Conservation (phyloP, 225 moss, liverwort and hornwort genomes). For the Sphagnum contortum region DNA sequence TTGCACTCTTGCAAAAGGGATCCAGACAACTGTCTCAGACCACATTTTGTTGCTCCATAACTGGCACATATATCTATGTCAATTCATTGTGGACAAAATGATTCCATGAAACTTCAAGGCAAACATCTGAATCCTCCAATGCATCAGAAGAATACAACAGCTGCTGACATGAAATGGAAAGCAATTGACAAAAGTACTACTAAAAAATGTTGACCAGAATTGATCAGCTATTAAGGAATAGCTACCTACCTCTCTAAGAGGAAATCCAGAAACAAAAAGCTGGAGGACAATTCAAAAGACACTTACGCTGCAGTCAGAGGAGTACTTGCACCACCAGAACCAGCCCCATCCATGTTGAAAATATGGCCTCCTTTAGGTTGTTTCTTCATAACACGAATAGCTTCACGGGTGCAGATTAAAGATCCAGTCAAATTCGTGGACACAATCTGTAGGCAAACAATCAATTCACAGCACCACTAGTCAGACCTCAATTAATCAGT, state of each 20-base stretch:
- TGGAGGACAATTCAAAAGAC: background rate
- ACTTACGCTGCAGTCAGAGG: slow-evolving; percentile 82
- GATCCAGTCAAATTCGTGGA: slow-evolving; percentile 87
- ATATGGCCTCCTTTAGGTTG: slow-evolving; percentile 47
- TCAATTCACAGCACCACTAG: background rate
- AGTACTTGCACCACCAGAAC: slow-evolving; percentile 92
- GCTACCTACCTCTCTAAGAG: no score
- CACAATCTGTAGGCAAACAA: slow-evolving; percentile 49
- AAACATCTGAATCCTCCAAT: no score
- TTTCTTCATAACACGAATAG: slow-evolving; percentile 76
- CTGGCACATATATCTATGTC: slow-evolving; percentile 10
- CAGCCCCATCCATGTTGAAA: slow-evolving; percentile 86
- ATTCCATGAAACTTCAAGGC: no score
- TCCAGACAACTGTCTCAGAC: slow-evolving; percentile 69
- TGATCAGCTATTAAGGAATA: no score
- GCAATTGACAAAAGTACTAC: no score
- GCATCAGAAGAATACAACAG: no score
- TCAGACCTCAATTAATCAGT: no score
- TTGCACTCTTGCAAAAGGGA: slow-evolving; percentile 80
- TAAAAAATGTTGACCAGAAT: no score
- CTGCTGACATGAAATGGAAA: no score
- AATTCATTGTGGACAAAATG: no score
- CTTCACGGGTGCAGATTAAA: slow-evolving; percentile 89
- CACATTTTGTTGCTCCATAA: slow-evolving; percentile 94
- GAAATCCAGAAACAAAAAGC: no score